Evolutionary conservation across 2,329 filamentous ascomycete species (phyloP).

Genomic region (Dactylellina haptotyla): DNA sequence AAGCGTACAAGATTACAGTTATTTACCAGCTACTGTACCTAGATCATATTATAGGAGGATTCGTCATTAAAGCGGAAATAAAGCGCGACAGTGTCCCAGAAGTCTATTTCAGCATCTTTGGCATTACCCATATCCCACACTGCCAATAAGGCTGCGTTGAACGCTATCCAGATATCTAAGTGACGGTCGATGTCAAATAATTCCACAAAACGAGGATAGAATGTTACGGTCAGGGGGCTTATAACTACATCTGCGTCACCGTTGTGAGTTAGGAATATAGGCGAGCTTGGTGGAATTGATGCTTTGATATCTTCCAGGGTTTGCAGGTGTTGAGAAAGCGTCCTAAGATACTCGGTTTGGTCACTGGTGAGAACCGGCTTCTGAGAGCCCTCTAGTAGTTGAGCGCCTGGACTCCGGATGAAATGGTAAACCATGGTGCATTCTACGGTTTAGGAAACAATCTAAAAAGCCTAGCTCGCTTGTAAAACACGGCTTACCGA

Average conservation of each 20-base stretch:
- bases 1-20: too few species aligned
- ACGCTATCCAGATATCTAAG: constrained; percentile 19
- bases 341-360: background rate
- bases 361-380: too few species aligned
- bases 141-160: constrained; percentile 8
- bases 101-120: background rate
- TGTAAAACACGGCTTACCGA: too few species aligned
- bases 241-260: constrained; percentile 12
- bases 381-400: too few species aligned
- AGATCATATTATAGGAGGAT: too few species aligned
- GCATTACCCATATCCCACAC: constrained; percentile 31
- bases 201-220: background rate
- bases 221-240: constrained; percentile 12
- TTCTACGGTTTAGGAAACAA: too few species aligned
- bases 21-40: too few species aligned
- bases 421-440: too few species aligned
- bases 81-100: constrained; percentile 1
- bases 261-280: background rate
- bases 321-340: too few species aligned
- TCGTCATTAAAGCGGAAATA: background rate
- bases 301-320: background rate
- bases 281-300: background rate
- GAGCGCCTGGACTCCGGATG: too few species aligned
- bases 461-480: too few species aligned
- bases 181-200: constrained; percentile 3